phyloP scores from a whole-genome alignment of 2,329 filamentous ascomycete genomes.

The Rutstroemia sp. region DNA sequence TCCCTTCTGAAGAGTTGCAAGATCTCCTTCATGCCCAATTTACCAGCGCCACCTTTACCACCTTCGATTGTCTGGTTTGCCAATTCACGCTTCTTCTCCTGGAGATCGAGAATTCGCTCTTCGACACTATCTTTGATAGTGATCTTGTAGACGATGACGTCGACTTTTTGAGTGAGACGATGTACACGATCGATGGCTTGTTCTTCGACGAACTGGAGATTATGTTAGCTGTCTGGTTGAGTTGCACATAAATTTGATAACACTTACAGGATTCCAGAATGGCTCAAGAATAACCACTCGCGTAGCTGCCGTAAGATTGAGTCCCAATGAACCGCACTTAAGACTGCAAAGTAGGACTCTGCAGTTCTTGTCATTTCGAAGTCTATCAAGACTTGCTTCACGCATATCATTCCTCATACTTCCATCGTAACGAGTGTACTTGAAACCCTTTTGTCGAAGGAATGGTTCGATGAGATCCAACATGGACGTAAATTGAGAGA shows the following conservation, averaged over 20 bases:
- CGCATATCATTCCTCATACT: conserved; percentile 90
- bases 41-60: conserved; percentile 64
- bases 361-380: conserved; percentile 68
- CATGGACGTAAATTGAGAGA: conserved; percentile 98
- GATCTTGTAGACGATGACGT: conserved; percentile 92
- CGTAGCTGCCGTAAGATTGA: conserved; percentile 90
- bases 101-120: conserved; percentile 87
- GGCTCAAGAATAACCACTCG: conserved; percentile 93
- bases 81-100: conserved; percentile 86
- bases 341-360: conserved; percentile 86
- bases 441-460: conserved; percentile 64
- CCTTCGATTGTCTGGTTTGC: conserved; percentile 89
- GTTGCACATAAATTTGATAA: neutral
- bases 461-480: conserved; percentile 94
- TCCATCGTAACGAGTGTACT: conserved; percentile 86
- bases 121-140: conserved; percentile 84
- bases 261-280: conserved; percentile 78
- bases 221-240: neutral
- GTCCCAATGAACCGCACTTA: conserved; percentile 84
- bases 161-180: conserved; percentile 91
- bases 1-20: conserved; percentile 64
- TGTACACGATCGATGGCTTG: conserved; percentile 98
- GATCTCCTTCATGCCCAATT: conserved; percentile 89
- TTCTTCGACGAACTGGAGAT: conserved; percentile 79
- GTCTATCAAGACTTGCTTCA: conserved; percentile 72